Percentiles rank a stretch among this genome's conserved stretches.
phyloP scores from a whole-genome alignment of 1,284 basidiomycete species.

The Moesziomyces parantarcticus region DNA sequence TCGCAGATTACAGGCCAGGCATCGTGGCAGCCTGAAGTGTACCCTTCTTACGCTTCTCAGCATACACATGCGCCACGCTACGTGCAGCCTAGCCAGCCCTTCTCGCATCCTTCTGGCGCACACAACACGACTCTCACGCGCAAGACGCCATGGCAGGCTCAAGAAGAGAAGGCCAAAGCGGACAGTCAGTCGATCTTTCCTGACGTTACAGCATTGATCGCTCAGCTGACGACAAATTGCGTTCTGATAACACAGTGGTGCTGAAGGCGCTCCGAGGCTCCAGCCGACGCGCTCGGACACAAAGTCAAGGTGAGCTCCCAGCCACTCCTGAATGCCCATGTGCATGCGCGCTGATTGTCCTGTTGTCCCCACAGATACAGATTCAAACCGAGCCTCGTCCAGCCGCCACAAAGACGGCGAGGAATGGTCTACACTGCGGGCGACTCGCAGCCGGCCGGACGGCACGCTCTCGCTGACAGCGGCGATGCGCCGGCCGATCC shows the following conservation, averaged over 20 bases:
- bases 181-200: conserved; percentile 10
- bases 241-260: conserved; percentile 7
- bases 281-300: conserved; percentile 13
- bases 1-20: too few relatives aligned
- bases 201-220: background rate
- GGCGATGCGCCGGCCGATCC: conserved; percentile 18
- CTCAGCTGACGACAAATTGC: too few relatives aligned
- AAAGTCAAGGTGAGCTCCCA: conserved; percentile 5
- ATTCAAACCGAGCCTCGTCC: background rate
- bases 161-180: conserved; percentile 21
- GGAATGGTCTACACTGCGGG: conserved; percentile 43
- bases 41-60: too few relatives aligned
- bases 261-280: conserved; percentile 14
- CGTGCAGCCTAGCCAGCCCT: too few relatives aligned
- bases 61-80: too few relatives aligned
- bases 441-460: conserved; percentile 14
- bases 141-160: conserved; percentile 9
- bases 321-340: background rate
- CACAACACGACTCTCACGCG: background rate
- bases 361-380: background rate
- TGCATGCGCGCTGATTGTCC: background rate
- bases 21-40: too few relatives aligned
- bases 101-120: too few relatives aligned
- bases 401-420: conserved; percentile 11
- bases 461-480: conserved; percentile 28